Evolutionary conservation across 352 stramenopile genomes (phyloP).

Genomic region (Globisporangium perplexum): DNA sequence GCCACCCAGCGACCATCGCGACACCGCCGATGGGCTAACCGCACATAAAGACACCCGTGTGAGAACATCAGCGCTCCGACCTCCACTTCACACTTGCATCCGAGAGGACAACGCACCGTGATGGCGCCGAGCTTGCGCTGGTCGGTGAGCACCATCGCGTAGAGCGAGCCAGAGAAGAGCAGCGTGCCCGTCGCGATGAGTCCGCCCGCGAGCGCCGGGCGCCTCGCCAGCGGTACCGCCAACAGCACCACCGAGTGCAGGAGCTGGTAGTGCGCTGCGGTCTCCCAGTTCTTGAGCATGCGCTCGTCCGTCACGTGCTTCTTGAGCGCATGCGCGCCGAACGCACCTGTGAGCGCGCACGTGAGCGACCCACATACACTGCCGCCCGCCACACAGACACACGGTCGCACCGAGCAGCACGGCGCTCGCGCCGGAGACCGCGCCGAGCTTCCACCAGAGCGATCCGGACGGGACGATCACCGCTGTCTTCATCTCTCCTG

Average conservation of each 20-base stretch:
- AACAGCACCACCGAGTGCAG: constrained; percentile 74
- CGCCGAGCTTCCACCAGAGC: constrained; percentile 78
- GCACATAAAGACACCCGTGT: constrained; percentile 1
- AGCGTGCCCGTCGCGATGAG: constrained; percentile 58
- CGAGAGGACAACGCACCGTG: constrained; percentile 30
- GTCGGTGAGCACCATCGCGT: constrained; percentile 69
- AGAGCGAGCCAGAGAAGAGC: constrained; percentile 78
- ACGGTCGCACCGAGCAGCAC: constrained; percentile 39
- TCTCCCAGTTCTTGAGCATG: constrained; percentile 85
- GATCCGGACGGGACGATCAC: constrained; percentile 57
- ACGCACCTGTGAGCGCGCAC: constrained; percentile 39
- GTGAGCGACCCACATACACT: background rate
- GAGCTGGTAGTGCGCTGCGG: constrained; percentile 73
- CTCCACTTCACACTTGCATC: too few relatives aligned
- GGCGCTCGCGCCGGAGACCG: constrained; percentile 57
- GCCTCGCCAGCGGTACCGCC: constrained; percentile 53
- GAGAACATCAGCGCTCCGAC: too few relatives aligned
- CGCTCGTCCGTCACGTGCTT: constrained; percentile 61
- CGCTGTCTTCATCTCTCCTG: constrained; percentile 37
- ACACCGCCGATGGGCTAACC: constrained; percentile 60
- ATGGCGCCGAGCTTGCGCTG: constrained; percentile 69
- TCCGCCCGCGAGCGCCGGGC: constrained; percentile 45
- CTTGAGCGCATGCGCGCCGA: constrained; percentile 73
- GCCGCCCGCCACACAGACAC: constrained; percentile 1
- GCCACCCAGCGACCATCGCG: constrained; percentile 63